Conservation (phyloP, 2,329 filamentous ascomycete genomes). For the Botrytis fragariae region DNA sequence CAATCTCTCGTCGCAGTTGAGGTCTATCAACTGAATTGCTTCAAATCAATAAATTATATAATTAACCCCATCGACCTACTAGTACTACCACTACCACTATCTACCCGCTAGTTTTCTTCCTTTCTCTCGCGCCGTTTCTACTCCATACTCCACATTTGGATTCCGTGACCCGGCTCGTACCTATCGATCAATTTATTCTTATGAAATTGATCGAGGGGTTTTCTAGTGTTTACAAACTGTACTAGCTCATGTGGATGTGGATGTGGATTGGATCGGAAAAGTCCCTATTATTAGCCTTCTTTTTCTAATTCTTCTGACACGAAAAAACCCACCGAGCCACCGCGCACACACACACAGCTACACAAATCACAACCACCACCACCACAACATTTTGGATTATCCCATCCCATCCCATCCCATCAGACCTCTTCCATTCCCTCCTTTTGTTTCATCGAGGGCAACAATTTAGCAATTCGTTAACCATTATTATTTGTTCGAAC, state of each 20-base stretch:
- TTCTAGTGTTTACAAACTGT: not conserved
- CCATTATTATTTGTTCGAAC: not conserved
- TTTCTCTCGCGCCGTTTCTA: not conserved
- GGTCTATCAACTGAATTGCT: not conserved
- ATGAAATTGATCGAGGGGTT: not conserved
- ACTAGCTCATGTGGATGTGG: not conserved
- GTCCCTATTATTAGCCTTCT: not conserved
- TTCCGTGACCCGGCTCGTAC: not conserved
- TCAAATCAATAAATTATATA: not conserved
- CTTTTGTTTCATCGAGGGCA: slow-evolving; percentile 3
- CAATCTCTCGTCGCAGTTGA: not conserved
- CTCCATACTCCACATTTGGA: slow-evolving; percentile 4
- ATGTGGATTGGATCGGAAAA: slow-evolving; percentile 6
- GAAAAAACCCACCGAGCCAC: slow-evolving; percentile 11
- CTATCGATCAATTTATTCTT: not conserved
- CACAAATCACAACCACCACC: not conserved
- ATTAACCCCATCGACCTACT: not conserved
- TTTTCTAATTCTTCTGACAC: slow-evolving; percentile 16
- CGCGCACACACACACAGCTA: not conserved
- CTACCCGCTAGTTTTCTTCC: not conserved
- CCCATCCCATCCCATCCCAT: slow-evolving; percentile 14
- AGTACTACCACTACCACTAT: not conserved
- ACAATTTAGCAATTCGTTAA: not conserved
- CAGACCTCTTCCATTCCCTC: not conserved
- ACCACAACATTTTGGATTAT: slow-evolving; percentile 8